A percentile compares a stretch with the other conserved stretches of the same genome.
Conservation (phyloP, 2,329 filamentous ascomycete species). For the Penicillium decumbens region DNA sequence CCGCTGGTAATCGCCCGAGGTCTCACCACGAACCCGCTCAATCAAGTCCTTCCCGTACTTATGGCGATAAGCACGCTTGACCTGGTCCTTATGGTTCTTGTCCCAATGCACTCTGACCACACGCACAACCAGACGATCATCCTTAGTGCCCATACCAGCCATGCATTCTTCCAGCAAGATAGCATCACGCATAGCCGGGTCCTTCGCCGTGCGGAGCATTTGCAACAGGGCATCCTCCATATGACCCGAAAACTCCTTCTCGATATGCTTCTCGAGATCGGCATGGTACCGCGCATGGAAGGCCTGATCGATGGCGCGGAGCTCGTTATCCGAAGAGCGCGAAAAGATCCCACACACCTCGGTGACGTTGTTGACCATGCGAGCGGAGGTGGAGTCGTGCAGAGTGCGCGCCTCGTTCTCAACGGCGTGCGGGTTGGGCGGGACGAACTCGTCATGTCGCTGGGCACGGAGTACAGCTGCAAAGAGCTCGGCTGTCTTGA, state of each 20-base stretch:
- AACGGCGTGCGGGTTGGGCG: conserved; percentile 66
- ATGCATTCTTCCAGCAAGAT: conserved; percentile 78
- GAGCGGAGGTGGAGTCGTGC: conserved; percentile 69
- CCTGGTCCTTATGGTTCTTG: conserved; percentile 64
- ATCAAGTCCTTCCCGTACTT: conserved; percentile 64
- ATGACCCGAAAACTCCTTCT: conserved; percentile 81
- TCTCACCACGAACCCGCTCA: conserved; percentile 72
- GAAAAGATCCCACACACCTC: conserved; percentile 72
- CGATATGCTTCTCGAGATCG: conserved; percentile 67
- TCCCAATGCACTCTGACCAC: conserved; percentile 84
- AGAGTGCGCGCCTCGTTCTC: conserved; percentile 72
- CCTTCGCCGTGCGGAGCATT: conserved; percentile 70
- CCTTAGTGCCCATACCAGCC: conserved; percentile 82
- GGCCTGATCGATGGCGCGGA: conserved; percentile 71
- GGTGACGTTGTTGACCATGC: conserved; percentile 47
- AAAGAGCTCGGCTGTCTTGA: conserved; percentile 83
- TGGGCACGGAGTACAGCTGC: conserved; percentile 70
- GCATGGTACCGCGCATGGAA: conserved; percentile 70
- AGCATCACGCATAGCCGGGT: conserved; percentile 82
- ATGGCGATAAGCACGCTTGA: conserved; percentile 72
- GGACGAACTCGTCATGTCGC: conserved; percentile 71
- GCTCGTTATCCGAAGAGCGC: conserved; percentile 71
- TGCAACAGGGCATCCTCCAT: conserved; percentile 81
- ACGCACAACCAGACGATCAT: conserved; percentile 70
- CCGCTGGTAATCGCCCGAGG: conserved; percentile 74